These are phyloP conservation scores for Aschersonia sp. DNA, from an alignment of 2,329 filamentous ascomycete species.

Conservation along the genomic window DNA sequence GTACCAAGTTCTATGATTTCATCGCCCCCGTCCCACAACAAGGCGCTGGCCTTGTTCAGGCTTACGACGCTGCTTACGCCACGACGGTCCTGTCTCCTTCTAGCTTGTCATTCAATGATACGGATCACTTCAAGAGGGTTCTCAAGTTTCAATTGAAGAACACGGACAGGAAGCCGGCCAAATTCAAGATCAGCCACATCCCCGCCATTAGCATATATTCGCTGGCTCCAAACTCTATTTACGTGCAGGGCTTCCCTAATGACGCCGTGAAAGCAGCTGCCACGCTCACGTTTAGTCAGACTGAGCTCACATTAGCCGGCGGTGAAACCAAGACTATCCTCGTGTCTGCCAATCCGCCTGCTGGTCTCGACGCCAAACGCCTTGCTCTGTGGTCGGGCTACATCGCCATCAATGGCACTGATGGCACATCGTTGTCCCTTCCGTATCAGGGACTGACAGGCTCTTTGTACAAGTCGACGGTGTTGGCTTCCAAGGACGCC, in stretches of 20 bases:
- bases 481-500: slow-evolving; percentile 10
- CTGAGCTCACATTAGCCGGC: slow-evolving; percentile 2
- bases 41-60: slow-evolving; percentile 45
- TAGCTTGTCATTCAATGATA: slow-evolving; percentile 51
- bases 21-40: slow-evolving; percentile 45
- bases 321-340: slow-evolving; percentile 3
- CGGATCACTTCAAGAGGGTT: slow-evolving; percentile 34
- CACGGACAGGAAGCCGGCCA: slow-evolving; percentile 28
- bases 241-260: slow-evolving; percentile 29
- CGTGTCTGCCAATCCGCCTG: slow-evolving; percentile 3
- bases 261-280: slow-evolving; percentile 26
- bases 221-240: slow-evolving; percentile 15
- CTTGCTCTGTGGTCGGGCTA: slow-evolving; percentile 7
- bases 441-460: slow-evolving; percentile 26
- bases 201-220: slow-evolving; percentile 40
- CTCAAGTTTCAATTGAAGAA: slow-evolving; percentile 43
- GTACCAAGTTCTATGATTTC: slow-evolving; percentile 16
- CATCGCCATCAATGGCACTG: slow-evolving; percentile 17
- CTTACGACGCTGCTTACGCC: slow-evolving; percentile 41
- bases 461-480: slow-evolving; percentile 15
- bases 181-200: slow-evolving; percentile 36
- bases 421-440: slow-evolving; percentile 20
- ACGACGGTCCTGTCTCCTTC: slow-evolving; percentile 37
- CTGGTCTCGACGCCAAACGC: slow-evolving; percentile 2
- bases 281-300: slow-evolving; percentile 8